Base-by-base conservation (phyloP, 2,329 filamentous ascomycete species). In the Coniochaeta hoffmannii region DNA sequence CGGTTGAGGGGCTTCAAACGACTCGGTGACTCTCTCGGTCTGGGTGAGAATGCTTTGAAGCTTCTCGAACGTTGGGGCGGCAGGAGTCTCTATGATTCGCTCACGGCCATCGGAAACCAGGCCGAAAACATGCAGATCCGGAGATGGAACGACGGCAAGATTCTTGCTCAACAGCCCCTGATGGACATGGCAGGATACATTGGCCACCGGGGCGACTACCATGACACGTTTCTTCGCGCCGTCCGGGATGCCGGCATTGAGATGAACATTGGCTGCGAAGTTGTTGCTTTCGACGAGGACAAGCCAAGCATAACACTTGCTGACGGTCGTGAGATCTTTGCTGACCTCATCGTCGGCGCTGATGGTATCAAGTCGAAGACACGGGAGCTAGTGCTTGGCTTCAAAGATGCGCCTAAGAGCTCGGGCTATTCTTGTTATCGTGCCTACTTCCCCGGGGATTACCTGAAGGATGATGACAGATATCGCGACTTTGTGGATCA, bases 381-480 rank as follows among this genome's bases (percentile, higher is more conserved):
- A 0, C 66, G 78, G 30, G 73, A 74, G 55, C 68, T 80, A 1
- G 77, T 81, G 3, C 69, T 81, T 4, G 78, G 78, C 1, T 79
- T 78, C 31, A 69, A 73, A 36, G 77, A 80, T 57, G 76, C 75
- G 50, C 77, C 76, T 0, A 79, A 79, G 61, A 76, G 73, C 32
- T 76, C 72, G 53, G 78, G 79, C 0, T 81, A 80, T 59, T 77
- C 78, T 1, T 78, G 79, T 44, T 81, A 75, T 67, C 68, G 78
- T 24, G 75, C 78, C 0, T 80, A 73, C 55, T 72, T 73, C 56
- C 67, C 69, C 15, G 66, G 72, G 3, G 60, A 65, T 9, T 64
- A 71, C 38, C 62, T 74, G 15, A 66, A 61, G 32, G 64, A 68
- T 9, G 66, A 71, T 35, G 65, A 67, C 4, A 46, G 66, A 22